These are phyloP conservation scores for Alternaria ventricosa DNA, from an alignment of 2,329 filamentous ascomycete species.

Conservation along the genomic window DNA sequence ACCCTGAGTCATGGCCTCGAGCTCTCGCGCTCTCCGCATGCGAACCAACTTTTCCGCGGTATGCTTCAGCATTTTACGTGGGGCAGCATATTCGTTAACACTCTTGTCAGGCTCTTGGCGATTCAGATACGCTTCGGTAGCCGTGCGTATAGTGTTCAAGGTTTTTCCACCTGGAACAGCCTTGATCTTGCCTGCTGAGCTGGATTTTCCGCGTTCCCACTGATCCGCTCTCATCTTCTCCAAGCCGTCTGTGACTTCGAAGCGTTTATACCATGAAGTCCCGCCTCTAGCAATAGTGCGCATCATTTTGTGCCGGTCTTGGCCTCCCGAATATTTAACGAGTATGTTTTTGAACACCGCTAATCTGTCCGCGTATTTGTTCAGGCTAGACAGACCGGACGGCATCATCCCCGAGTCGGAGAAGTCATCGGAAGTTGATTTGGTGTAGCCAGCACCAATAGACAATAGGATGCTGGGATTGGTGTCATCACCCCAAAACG, in stretches of 20 bases:
- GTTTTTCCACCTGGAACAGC: too few relatives aligned
- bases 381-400: neutral
- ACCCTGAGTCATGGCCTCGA: neutral
- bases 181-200: too few relatives aligned
- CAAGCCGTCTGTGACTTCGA: neutral
- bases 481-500: fast-evolving
- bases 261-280: neutral
- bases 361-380: fast-evolving
- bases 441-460: neutral
- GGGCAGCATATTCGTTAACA: too few relatives aligned
- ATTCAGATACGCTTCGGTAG: fast-evolving
- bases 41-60: neutral
- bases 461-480: fast-evolving
- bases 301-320: neutral
- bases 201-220: too few relatives aligned
- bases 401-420: fast-evolving
- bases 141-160: neutral
- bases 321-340: neutral
- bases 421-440: fast-evolving
- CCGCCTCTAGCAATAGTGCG: neutral
- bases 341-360: fast-evolving
- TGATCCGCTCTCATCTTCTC: neutral
- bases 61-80: neutral
- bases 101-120: too few relatives aligned
- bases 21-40: neutral